phyloP scores from a whole-genome alignment of 148 eudicot genomes.

The Chenopodium formosanum region DNA sequence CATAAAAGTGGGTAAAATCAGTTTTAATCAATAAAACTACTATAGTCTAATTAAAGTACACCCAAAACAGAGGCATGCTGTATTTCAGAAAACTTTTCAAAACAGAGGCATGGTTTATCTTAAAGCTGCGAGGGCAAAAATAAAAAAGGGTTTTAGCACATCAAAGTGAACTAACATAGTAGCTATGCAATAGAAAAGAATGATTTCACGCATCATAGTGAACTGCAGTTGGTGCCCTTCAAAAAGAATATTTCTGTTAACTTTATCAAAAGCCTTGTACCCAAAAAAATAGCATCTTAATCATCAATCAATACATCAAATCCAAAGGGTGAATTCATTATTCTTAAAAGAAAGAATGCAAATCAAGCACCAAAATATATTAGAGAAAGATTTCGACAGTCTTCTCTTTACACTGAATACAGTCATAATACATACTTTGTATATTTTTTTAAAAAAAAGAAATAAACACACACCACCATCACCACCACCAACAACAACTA shows the following conservation, averaged over 20 bases:
- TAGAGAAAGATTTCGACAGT: too few relatives aligned
- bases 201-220: not conserved
- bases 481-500: not conserved
- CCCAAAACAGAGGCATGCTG: constrained; percentile 6
- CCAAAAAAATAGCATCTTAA: too few relatives aligned
- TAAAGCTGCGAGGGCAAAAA: not conserved
- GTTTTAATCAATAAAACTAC: too few relatives aligned
- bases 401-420: not conserved
- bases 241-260: too few relatives aligned
- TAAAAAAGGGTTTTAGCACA: too few relatives aligned
- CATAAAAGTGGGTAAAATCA: too few relatives aligned
- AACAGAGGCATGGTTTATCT: too few relatives aligned
- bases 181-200: not conserved
- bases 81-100: not conserved
- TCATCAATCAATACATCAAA: too few relatives aligned
- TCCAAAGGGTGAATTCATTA: not conserved
- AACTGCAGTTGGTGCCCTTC: not conserved
- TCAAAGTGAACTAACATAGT: not conserved
- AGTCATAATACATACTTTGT: not conserved
- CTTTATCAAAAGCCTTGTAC: too few relatives aligned
- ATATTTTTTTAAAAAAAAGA: too few relatives aligned
- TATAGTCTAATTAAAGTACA: not conserved
- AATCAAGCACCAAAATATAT: not conserved
- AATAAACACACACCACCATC: too few relatives aligned
- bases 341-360: not conserved